Percentiles rank a stretch among this genome's conserved stretches.
Conservation (phyloP, 805 yeast species). For the Nadsonia fulvescens region DNA sequence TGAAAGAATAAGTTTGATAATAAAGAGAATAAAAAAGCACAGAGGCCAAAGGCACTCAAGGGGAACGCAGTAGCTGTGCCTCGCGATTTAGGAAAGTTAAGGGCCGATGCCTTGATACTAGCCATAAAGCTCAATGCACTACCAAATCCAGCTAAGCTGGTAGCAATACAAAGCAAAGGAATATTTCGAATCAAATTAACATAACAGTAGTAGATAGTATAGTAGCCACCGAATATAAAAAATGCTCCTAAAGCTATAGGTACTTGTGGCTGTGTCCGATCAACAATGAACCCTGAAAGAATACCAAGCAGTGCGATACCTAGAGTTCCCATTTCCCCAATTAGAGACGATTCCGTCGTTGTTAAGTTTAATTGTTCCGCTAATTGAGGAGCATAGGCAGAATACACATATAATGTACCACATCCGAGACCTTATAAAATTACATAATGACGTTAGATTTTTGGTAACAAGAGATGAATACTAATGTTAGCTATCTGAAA, state of each 20-base stretch:
- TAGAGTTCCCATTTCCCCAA: constrained; percentile 45
- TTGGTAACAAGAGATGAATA: too few relatives aligned
- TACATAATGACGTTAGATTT: too few relatives aligned
- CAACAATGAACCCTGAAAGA: constrained; percentile 12
- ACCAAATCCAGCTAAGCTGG: constrained; percentile 38
- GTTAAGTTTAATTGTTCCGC: constrained; percentile 36
- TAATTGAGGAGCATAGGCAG: constrained; percentile 57
- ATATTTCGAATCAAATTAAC: constrained; percentile 17
- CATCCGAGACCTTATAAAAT: too few relatives aligned
- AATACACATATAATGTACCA: constrained; percentile 53
- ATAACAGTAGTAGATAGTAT: constrained; percentile 33
- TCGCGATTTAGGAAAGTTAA: constrained; percentile 43
- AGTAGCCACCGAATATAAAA: constrained; percentile 35
- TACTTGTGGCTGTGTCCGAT: constrained; percentile 9
- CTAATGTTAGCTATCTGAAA: too few relatives aligned
- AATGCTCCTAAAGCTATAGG: constrained; percentile 36
- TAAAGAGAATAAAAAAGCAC: constrained; percentile 51
- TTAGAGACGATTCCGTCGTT: constrained; percentile 40
- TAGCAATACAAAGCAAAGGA: constrained; percentile 24
- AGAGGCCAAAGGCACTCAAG: constrained; percentile 54
- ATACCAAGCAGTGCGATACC: constrained; percentile 32
- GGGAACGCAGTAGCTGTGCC: constrained; percentile 68
- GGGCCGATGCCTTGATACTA: too few relatives aligned
- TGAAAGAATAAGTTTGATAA: constrained; percentile 23
- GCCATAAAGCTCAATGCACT: constrained; percentile 48